phyloP scores from a whole-genome alignment of 257 asterid species.

The Sherardia arvensis region DNA sequence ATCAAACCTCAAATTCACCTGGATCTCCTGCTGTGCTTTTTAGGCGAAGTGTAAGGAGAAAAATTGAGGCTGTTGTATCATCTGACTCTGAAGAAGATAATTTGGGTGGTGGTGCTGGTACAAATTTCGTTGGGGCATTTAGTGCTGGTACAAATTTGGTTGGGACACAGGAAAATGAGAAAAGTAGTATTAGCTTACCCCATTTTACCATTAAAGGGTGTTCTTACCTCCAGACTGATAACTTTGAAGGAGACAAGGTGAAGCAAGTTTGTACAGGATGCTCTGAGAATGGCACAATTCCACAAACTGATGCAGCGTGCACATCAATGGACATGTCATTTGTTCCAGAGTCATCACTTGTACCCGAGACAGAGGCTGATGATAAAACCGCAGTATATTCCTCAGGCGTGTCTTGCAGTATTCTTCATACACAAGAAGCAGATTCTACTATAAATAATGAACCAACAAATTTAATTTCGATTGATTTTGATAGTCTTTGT shows the following conservation, averaged over 20 bases:
- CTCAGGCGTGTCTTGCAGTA: conserved; percentile 42
- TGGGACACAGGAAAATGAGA: conserved; percentile 25
- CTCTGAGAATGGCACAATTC: conserved; percentile 24
- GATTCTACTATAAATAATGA: conserved; percentile 24
- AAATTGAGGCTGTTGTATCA: conserved; percentile 43
- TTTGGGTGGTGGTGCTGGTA: conserved; percentile 28
- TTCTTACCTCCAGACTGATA: conserved; percentile 26
- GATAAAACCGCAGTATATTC: conserved; percentile 39
- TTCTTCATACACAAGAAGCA: conserved; percentile 24
- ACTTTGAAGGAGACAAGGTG: conserved; percentile 30
- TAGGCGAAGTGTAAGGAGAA: conserved; percentile 38
- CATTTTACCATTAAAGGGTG: conserved; percentile 27
- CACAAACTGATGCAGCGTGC: conserved; percentile 27
- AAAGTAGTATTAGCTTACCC: conserved; percentile 18
- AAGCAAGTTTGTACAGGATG: conserved; percentile 27
- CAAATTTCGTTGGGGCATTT: conserved; percentile 22
- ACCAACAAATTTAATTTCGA: conserved; percentile 18
- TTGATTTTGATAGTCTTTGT: conserved; percentile 13
- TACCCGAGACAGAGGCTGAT: conserved; percentile 55
- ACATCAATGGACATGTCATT: conserved; percentile 30
- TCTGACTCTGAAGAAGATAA: conserved; percentile 80
- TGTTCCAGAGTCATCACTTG: conserved; percentile 57
- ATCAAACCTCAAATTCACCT: conserved; percentile 42
- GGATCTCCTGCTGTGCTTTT: conserved; percentile 54
- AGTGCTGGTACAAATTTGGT: conserved; percentile 26